phyloP scores from a whole-genome alignment of 441 rosid genomes.

The Sinapis alba region DNA sequence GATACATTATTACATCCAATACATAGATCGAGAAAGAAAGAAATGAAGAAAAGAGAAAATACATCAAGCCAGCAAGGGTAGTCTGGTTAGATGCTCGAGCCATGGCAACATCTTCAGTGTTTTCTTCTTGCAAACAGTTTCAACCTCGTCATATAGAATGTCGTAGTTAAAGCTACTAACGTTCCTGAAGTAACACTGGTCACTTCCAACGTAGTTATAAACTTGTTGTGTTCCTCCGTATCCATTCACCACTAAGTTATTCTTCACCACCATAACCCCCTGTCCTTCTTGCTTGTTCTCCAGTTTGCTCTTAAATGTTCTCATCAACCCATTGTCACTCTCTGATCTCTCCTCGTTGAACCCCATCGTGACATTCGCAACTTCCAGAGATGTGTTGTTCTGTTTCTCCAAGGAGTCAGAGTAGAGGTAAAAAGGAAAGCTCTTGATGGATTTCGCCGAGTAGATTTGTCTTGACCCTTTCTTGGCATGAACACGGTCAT shows the following conservation, averaged over 20 bases:
- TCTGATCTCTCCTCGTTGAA: conserved; percentile 54
- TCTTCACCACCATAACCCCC: conserved; percentile 57
- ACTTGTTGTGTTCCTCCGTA: conserved; percentile 67
- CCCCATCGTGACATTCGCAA: conserved; percentile 55
- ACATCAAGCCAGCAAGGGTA: conserved; percentile 25
- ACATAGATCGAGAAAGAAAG: no score
- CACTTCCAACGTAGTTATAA: conserved; percentile 49
- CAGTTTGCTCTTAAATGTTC: conserved; percentile 38
- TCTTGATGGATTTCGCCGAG: conserved; percentile 43
- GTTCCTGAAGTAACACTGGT: conserved; percentile 73
- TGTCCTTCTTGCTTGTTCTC: conserved; percentile 61
- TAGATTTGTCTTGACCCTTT: conserved; percentile 34
- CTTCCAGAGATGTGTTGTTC: conserved; percentile 39
- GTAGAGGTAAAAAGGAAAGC: conserved; percentile 47
- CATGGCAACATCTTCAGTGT: conserved; percentile 25
- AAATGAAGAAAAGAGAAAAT: background rate
- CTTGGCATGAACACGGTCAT: conserved; percentile 49
- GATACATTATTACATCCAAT: background rate
- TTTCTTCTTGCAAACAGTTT: conserved; percentile 41
- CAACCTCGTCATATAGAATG: conserved; percentile 58
- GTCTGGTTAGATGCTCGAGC: conserved; percentile 13
- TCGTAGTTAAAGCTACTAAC: conserved; percentile 79
- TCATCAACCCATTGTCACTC: conserved; percentile 26
- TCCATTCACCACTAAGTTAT: conserved; percentile 53
- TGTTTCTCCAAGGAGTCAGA: conserved; percentile 41